Percentiles rank a stretch among this genome's conserved stretches.
phyloP scores from a whole-genome alignment of 2,329 filamentous ascomycete genomes.

The Pseudocercospora crystallina region DNA sequence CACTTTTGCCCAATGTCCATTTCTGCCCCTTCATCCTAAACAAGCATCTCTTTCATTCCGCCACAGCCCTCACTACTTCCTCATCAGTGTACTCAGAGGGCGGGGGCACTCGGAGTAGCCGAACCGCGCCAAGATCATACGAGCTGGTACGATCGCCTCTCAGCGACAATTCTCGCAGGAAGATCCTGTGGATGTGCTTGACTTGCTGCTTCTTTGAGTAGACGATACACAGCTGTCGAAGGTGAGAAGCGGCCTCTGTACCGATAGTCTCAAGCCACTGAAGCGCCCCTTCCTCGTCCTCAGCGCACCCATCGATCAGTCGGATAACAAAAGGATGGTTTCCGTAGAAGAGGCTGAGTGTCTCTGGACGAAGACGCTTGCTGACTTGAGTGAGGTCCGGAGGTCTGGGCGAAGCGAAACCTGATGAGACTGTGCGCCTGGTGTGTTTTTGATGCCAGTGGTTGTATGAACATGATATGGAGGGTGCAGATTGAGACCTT shows the following conservation, averaged over 20 bases:
- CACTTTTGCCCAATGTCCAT: too few relatives aligned
- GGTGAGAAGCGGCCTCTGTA: not conserved
- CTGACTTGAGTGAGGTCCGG: conserved; percentile 8
- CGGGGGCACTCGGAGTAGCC: too few relatives aligned
- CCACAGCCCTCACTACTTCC: too few relatives aligned
- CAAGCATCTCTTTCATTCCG: too few relatives aligned
- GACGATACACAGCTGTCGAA: not conserved
- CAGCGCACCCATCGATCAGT: not conserved
- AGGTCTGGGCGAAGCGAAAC: not conserved
- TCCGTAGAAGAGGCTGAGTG: conserved; percentile 16
- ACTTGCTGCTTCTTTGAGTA: not conserved
- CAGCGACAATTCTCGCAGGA: not conserved
- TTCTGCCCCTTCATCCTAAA: too few relatives aligned
- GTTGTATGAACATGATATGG: too few relatives aligned
- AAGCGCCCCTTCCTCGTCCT: not conserved
- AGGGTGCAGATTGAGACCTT: too few relatives aligned
- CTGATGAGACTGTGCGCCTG: too few relatives aligned
- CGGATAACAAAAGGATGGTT: conserved; percentile 2
- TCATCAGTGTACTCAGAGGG: too few relatives aligned
- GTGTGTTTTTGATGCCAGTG: too few relatives aligned
- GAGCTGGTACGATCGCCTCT: not conserved
- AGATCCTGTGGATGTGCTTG: not conserved
- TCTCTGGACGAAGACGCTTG: conserved; percentile 11
- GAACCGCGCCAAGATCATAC: not conserved
- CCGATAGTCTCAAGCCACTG: not conserved